Percentiles rank a stretch among this genome's conserved stretches.
phyloP scores from a whole-genome alignment of 2,329 filamentous ascomycete species.

The Aspergillus bombycis region DNA sequence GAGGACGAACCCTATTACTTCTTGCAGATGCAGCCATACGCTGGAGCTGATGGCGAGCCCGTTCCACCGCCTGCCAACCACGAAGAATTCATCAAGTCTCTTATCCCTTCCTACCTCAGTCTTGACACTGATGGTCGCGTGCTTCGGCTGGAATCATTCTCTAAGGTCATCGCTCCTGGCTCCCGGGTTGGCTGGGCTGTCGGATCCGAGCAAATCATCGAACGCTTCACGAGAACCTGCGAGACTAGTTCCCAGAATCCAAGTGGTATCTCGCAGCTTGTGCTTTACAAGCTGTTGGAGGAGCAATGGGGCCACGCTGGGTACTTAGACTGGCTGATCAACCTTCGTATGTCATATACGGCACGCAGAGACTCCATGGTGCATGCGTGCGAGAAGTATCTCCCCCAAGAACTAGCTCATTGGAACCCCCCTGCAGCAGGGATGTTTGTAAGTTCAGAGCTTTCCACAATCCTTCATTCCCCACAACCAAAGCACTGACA shows the following conservation, averaged over 20 bases:
- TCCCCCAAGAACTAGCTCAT: slow-evolving; percentile 73
- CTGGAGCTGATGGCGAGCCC: slow-evolving; percentile 54
- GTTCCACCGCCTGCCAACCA: slow-evolving; percentile 63
- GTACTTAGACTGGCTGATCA: slow-evolving; percentile 86
- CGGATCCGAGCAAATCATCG: slow-evolving; percentile 79
- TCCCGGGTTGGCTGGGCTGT: slow-evolving; percentile 87
- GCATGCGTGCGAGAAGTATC: slow-evolving; percentile 74
- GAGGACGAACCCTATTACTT: slow-evolving; percentile 97
- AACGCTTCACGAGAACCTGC: slow-evolving; percentile 78
- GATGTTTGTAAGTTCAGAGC: slow-evolving; percentile 78
- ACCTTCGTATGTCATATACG: slow-evolving; percentile 80
- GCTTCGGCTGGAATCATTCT: slow-evolving; percentile 89
- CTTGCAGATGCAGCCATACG: slow-evolving; percentile 79
- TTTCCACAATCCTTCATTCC: not conserved
- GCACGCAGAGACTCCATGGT: slow-evolving; percentile 75
- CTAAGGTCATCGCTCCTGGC: slow-evolving; percentile 85
- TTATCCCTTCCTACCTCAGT: slow-evolving; percentile 76
- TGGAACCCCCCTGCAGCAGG: slow-evolving; percentile 83
- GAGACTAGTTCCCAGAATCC: slow-evolving; percentile 87
- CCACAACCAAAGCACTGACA: slow-evolving; percentile 1
- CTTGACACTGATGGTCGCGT: slow-evolving; percentile 87
- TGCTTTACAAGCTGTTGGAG: slow-evolving; percentile 87
- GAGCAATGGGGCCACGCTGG: slow-evolving; percentile 92
- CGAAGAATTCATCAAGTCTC: slow-evolving; percentile 71
- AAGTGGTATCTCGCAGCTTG: slow-evolving; percentile 78